Percentiles rank a stretch among this genome's conserved stretches.
Evolutionary conservation across 228 moss, liverwort and hornwort genomes (phyloP).

Genomic region (Sphagnum fallax): DNA sequence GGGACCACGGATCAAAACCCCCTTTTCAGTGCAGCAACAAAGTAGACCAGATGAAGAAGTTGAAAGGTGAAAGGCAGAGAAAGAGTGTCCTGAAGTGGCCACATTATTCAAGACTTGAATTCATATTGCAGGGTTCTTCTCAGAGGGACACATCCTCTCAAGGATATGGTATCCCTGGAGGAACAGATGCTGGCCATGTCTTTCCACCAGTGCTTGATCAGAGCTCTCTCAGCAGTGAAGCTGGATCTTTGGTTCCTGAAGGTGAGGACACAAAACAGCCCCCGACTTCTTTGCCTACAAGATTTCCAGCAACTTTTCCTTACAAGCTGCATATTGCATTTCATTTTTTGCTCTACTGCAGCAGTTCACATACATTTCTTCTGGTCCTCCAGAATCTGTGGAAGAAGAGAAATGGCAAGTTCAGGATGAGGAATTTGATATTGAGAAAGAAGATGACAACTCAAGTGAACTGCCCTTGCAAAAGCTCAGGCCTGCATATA

Average conservation of each 20-base stretch:
- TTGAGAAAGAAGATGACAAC: neutral
- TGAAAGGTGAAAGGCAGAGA: neutral
- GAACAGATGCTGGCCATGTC: neutral
- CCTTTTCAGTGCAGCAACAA: neutral
- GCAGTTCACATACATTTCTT: neutral
- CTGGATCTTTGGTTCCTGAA: neutral
- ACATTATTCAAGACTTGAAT: neutral
- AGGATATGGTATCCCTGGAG: neutral
- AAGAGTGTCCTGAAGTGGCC: neutral
- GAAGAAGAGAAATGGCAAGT: neutral
- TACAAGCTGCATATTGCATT: too few species aligned
- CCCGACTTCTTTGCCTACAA: too few species aligned
- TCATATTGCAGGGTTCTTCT: neutral
- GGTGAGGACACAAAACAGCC: neutral
- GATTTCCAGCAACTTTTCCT: too few species aligned
- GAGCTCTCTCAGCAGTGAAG: neutral
- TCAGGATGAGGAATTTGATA: neutral
- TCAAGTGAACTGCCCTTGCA: neutral
- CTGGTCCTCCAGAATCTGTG: neutral
- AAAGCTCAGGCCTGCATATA: neutral
- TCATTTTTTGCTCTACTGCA: neutral
- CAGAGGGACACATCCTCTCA: neutral
- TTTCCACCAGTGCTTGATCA: neutral
- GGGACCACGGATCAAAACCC: neutral
- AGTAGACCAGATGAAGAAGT: slow-evolving; percentile 1